Evolutionary conservation across 2,329 filamentous ascomycete genomes (phyloP), one percentile per base, ranked within the genome.

Genomic region (Neoarthrinium moseri): DNA sequence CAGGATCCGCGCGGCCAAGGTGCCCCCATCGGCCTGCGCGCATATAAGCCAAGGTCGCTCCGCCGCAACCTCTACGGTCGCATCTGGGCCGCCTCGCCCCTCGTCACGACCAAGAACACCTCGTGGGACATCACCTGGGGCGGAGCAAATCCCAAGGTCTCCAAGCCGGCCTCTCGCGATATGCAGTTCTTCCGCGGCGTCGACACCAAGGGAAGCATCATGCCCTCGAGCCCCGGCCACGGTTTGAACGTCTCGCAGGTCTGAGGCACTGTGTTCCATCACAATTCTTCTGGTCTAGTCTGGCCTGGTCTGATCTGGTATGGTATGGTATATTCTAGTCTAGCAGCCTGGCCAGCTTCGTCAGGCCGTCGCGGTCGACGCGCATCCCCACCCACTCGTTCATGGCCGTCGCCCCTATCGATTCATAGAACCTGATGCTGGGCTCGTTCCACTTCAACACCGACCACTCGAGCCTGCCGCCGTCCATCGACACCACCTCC

Each of bases 401-500:
- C 84, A 85, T 82, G 53, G 73, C 70, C 55, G 68, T 73, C 1
- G 87, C 88, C 1, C 89, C 88, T 43, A 84, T 78, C 48, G 73
- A 77, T 66, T 84, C 75, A 63, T 97, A 97, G 61, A 97, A 96
- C 56, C 84, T 75, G 70, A 97, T 87, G 64, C 87, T 91, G 6
- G 89, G 88, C 73, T 89, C 81, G 62, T 97, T 97, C 91, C 91
- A 96, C 70, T 89, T 92, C 57, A 96, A 68, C 51, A 96, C 94
- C 54, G 78, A 84, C 92, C 92, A 97, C 62, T 97, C 91, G 45
- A 97, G 69, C 48, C 92, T 76, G 6, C 78, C 83, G 1, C 91
- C 91, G 3, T 79, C 75, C 53, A 91, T 85, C 43, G 78, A 77
- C 43, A 87, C 61, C 3, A 90, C 84, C 71, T 96, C 88, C 59